Base-by-base conservation (phyloP, 2,329 filamentous ascomycete species). In the Aspergillus transmontanensis region DNA sequence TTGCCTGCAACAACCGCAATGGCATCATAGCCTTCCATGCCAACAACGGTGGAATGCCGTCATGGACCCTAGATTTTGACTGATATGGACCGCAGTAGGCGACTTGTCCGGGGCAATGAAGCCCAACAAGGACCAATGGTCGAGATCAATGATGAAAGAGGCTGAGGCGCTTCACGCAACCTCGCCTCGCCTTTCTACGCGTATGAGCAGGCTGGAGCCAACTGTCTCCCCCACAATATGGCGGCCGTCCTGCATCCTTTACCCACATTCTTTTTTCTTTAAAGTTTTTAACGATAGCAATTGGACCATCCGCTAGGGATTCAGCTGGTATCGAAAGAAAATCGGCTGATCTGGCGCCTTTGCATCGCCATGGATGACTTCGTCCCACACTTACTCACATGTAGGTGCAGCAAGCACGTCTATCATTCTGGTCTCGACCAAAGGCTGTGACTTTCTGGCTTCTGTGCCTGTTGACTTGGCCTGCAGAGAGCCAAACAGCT, bases 391-490 rank as follows among this genome's bases (percentile, higher is more conserved):
- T 55, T 55, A 39, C 58, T 59, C 57, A 41, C 48, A 39, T 51
- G 32, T 30, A 58, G 39, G 43, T 51, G 32, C 36, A 51, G 43
- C n/a, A 12, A 26, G 32, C n/a, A 41, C 45, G n/a, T 59, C 32
- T 39, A 19, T 59, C 30, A 54, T 28, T 9, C 12, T 41, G 34
- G 51, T 55, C 53, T 57, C 64, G 53, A 55, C 32, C 57, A 51
- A 41, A 57, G 48, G 61, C 58, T 45, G 48, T 58, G 39, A 34
- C 53, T 50, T 60, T 60, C 51, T 46, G 54, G 45, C 36, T 57
- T 46, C 51, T 36, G 61, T 63, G 61, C 65, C 62, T 62, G 61
- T 64, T 65, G 63, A 62, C 50, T 60, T 67, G 65, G 61, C 57
- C 45, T 36, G 21, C 50, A 62, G 58, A 63, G 57, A 61, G 30